A percentile compares a stretch with the other conserved stretches of the same genome.
Evolutionary conservation across 352 stramenopile genomes (phyloP).

Genomic region (Peronospora destructor): DNA sequence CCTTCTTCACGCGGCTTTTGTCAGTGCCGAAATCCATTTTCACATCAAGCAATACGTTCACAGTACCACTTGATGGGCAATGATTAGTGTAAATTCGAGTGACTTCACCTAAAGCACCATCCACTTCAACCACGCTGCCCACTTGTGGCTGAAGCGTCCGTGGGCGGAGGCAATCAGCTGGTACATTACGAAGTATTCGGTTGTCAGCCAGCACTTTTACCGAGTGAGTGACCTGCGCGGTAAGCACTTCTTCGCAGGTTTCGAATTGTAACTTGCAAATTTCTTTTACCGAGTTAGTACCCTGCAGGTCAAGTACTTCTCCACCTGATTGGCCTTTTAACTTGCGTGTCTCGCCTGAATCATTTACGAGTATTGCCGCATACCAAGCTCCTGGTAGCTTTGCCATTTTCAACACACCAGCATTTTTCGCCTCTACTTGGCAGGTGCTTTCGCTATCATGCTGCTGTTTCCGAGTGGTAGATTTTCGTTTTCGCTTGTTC

Average conservation of each 20-base stretch:
- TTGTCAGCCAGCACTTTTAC: constrained; percentile 38
- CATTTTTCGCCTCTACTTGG: constrained; percentile 55
- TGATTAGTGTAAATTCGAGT: constrained; percentile 35
- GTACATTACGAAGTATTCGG: constrained; percentile 41
- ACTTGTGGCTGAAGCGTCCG: constrained; percentile 38
- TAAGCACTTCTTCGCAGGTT: constrained; percentile 18
- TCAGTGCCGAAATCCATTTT: constrained; percentile 42
- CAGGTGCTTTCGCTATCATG: constrained; percentile 17
- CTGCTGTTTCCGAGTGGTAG: constrained; percentile 20
- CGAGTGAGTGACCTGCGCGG: constrained; percentile 23
- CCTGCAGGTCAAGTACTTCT: constrained; percentile 17
- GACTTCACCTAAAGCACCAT: constrained; percentile 56
- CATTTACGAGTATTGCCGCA: constrained; percentile 34
- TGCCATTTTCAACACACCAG: constrained; percentile 22
- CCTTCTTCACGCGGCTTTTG: constrained; percentile 45
- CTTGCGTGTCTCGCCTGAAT: constrained; percentile 12
- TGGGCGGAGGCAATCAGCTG: constrained; percentile 35
- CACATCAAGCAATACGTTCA: constrained; percentile 38
- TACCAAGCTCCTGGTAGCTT: constrained; percentile 57
- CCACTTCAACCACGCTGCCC: constrained; percentile 66
- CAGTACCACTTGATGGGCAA: constrained; percentile 5
- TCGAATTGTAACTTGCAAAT: no score
- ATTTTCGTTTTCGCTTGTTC: constrained; percentile 51
- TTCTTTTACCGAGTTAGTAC: constrained; percentile 31
- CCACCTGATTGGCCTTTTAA: constrained; percentile 13